phyloP scores from a whole-genome alignment of 2,329 filamentous ascomycete species.

The Chaetomiaceae sp. region DNA sequence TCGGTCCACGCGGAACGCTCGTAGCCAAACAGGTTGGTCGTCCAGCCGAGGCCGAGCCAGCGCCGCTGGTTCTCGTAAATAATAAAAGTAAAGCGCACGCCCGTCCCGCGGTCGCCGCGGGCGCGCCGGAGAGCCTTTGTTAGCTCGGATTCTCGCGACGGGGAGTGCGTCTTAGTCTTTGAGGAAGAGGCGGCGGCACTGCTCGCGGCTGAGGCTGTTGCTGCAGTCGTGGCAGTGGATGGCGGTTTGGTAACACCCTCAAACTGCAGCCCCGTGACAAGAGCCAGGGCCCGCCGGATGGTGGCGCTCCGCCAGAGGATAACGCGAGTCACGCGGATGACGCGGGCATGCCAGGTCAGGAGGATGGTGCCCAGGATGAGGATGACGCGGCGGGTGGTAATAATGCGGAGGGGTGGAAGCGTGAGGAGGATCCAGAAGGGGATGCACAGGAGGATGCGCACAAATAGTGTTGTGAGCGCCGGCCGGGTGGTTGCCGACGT shows the following conservation, averaged over 20 bases:
- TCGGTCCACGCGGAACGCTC: constrained; percentile 92
- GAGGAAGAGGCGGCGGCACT: constrained; percentile 22
- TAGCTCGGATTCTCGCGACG: constrained; percentile 42
- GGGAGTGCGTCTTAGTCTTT: constrained; percentile 26
- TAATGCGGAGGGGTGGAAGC: constrained; percentile 74
- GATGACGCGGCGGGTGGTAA: constrained; percentile 80
- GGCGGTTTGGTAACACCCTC: constrained; percentile 42
- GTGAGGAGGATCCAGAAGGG: constrained; percentile 84
- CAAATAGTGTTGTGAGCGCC: constrained; percentile 81
- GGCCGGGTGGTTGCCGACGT: constrained; percentile 89
- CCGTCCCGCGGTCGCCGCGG: constrained; percentile 57
- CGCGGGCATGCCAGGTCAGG: constrained; percentile 87
- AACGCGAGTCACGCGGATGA: constrained; percentile 76
- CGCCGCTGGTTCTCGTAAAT: constrained; percentile 94
- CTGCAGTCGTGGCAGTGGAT: constrained; percentile 37
- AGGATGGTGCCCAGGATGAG: constrained; percentile 82
- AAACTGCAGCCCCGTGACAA: constrained; percentile 78
- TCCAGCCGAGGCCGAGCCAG: constrained; percentile 96
- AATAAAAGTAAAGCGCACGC: constrained; percentile 93
- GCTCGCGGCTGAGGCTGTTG: constrained; percentile 16
- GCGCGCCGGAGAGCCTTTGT: constrained; percentile 41
- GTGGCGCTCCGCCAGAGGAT: constrained; percentile 85
- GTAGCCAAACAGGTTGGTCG: constrained; percentile 82
- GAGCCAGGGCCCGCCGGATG: constrained; percentile 63
- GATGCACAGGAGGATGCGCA: constrained; percentile 81